Evolutionary conservation across 495 filamentous ascomycete species (phyloP), one percentile per base, ranked within the genome.

Genomic region (Collariella sp.): DNA sequence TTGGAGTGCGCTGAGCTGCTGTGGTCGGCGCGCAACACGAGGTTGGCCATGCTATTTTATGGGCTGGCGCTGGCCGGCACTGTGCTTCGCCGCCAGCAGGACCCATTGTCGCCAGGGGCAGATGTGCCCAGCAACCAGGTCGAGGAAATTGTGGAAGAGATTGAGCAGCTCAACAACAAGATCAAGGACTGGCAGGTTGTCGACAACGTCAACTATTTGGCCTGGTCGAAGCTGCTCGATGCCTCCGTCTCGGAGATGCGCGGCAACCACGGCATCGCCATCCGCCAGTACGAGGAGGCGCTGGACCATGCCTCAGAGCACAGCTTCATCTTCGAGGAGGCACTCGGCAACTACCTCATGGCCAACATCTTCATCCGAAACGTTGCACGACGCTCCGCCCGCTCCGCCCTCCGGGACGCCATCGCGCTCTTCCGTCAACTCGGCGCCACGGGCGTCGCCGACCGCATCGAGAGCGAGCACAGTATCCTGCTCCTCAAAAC

Each of bases 231-330:
- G 54, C 67, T 89, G 20, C 71, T 96, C 4, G 84, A 88, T 39
- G 89, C 87, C 2, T 79, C 89, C 54, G 66, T 90, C 13, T 73
- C 72, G 19, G 88, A 95, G 59, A 70, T 88, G 54, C 73, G 70
- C 24, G 76, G 76, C 35, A 71, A 85, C 49, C 79, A 86, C 57
- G 81, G 79, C 5, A 69, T 69, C 7, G 78, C 84, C 7, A 78
- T 90, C 40, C 71, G 69, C 39, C 70, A 76, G 18, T 93, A 89
- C 59, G 90, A 96, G 69, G 76, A 80, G 52, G 82, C 85, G 18
- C 75, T 89, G 38, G 88, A 95, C 60, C 88, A 94, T 67, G 84
- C 84, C 39, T 79, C 89, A 54, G 75, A 90, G 39, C 79, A 94
- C 66, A 81, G 79, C 49, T 89, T 88, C 65, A 68, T 80, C 11